A percentile compares a stretch with the other conserved stretches of the same genome.
Conservation (phyloP, 306 rosid species). For the Astragalus glycyphyllos region DNA sequence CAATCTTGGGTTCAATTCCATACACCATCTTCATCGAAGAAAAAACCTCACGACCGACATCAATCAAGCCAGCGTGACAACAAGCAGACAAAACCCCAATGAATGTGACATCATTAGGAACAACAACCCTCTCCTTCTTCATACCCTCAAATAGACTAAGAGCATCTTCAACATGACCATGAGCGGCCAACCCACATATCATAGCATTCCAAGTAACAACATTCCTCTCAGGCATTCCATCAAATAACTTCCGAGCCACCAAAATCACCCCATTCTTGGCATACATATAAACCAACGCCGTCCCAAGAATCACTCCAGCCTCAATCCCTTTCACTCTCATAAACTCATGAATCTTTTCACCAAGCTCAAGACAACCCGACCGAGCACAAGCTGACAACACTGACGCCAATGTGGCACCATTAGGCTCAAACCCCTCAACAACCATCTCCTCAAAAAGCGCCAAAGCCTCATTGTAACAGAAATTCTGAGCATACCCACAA, state of each 20-base stretch:
- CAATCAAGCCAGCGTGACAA: slow-evolving; percentile 57
- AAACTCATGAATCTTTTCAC: slow-evolving; percentile 49
- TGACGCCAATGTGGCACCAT: slow-evolving; percentile 50
- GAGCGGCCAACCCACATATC: slow-evolving; percentile 53
- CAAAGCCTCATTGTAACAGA: slow-evolving; percentile 52
- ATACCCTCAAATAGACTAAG: slow-evolving; percentile 47
- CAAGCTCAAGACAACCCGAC: slow-evolving; percentile 50
- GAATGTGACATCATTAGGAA: slow-evolving; percentile 55
- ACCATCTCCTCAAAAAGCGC: slow-evolving; percentile 49
- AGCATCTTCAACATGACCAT: slow-evolving; percentile 51
- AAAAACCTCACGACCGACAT: slow-evolving; percentile 46
- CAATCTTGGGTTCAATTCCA: slow-evolving; percentile 56
- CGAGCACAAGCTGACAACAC: slow-evolving; percentile 58
- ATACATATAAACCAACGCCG: slow-evolving; percentile 56
- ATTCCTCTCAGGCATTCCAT: slow-evolving; percentile 53
- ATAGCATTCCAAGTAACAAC: slow-evolving; percentile 61
- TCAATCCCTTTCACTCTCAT: slow-evolving; percentile 48
- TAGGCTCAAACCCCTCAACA: slow-evolving; percentile 51
- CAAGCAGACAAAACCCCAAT: slow-evolving; percentile 58
- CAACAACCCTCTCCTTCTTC: slow-evolving; percentile 41
- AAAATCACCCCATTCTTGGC: slow-evolving; percentile 52
- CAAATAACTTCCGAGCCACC: slow-evolving; percentile 44
- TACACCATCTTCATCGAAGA: slow-evolving; percentile 45
- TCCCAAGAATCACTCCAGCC: slow-evolving; percentile 55
- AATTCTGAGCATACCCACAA: slow-evolving; percentile 55